A percentile compares a stretch with the other conserved stretches of the same genome.
These are phyloP conservation scores for Globisporangium echinulatum DNA, from an alignment of 352 stramenopile genomes.

Conservation along the genomic window DNA sequence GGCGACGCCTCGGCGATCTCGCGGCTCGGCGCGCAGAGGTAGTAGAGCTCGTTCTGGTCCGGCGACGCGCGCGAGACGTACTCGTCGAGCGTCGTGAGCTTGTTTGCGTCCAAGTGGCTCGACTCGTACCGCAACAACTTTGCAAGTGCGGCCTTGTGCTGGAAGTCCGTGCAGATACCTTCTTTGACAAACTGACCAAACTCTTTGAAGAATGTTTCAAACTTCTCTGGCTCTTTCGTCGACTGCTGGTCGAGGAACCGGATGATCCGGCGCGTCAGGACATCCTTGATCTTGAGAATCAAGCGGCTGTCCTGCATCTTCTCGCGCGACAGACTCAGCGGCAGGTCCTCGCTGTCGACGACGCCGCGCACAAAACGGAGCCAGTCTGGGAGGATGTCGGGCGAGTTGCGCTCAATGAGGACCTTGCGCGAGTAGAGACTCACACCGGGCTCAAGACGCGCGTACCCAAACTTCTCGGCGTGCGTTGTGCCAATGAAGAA, in stretches of 20 bases:
- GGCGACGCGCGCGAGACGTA: conserved; percentile 95
- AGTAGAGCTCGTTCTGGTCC: conserved; percentile 99
- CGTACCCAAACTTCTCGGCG: conserved; percentile 96
- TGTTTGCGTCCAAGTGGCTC: conserved; percentile 86
- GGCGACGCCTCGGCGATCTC: conserved; percentile 94
- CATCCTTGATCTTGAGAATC: conserved; percentile 95
- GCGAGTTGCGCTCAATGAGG: conserved; percentile 97
- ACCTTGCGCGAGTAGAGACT: conserved; percentile 99
- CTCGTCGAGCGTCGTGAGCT: conserved; percentile 97
- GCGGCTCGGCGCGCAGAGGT: conserved; percentile 93
- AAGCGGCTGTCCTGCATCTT: conserved; percentile 98
- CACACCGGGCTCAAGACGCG: conserved; percentile 94
- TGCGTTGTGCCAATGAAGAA: conserved; percentile 97
- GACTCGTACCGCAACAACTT: conserved; percentile 99
- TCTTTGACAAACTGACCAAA: conserved; percentile 98
- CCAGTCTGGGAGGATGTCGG: conserved; percentile 98
- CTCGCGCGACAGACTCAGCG: conserved; percentile 98
- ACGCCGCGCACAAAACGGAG: conserved; percentile 88
- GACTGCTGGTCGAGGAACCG: conserved; percentile 81
- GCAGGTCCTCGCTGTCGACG: conserved; percentile 98
- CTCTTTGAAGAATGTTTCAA: conserved; percentile 97
- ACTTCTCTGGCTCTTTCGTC: conserved; percentile 95
- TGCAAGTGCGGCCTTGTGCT: conserved; percentile 87
- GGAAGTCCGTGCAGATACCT: conserved; percentile 94
- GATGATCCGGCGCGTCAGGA: conserved; percentile 92